phyloP scores from a whole-genome alignment of 305 asterid genomes.

The Fraxinus greggii region DNA sequence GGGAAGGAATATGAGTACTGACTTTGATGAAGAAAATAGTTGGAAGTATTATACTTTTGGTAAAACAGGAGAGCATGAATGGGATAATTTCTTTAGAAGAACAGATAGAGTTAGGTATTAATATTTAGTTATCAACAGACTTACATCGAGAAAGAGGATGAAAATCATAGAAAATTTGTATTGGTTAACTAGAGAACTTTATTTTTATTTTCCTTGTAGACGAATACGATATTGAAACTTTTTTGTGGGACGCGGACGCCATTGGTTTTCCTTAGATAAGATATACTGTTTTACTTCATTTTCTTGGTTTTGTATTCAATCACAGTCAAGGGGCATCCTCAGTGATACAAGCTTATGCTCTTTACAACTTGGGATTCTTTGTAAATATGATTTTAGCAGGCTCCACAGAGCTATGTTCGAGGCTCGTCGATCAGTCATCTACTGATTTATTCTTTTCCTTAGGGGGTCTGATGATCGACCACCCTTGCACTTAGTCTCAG shows the following conservation, averaged over 20 bases:
- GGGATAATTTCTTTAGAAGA: constrained; percentile 77
- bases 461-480: background rate
- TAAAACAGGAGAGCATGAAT: constrained; percentile 50
- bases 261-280: too few species aligned
- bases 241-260: background rate
- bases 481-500: background rate
- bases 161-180: background rate
- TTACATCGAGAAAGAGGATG: background rate
- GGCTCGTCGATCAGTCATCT: background rate
- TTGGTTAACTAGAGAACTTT: background rate
- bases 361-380: background rate
- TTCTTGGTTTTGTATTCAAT: background rate
- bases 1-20: constrained; percentile 37
- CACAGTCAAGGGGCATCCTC: background rate
- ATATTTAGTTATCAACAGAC: background rate
- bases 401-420: background rate
- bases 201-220: background rate
- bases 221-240: background rate
- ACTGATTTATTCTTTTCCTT: background rate
- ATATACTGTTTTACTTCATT: too few species aligned
- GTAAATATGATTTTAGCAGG: background rate
- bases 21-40: constrained; percentile 56
- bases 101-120: constrained; percentile 15
- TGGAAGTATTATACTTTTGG: constrained; percentile 86
- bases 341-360: background rate